These are phyloP conservation scores for Ophiostoma quercus DNA, from an alignment of 2,329 filamentous ascomycete genomes.

Conservation along the genomic window DNA sequence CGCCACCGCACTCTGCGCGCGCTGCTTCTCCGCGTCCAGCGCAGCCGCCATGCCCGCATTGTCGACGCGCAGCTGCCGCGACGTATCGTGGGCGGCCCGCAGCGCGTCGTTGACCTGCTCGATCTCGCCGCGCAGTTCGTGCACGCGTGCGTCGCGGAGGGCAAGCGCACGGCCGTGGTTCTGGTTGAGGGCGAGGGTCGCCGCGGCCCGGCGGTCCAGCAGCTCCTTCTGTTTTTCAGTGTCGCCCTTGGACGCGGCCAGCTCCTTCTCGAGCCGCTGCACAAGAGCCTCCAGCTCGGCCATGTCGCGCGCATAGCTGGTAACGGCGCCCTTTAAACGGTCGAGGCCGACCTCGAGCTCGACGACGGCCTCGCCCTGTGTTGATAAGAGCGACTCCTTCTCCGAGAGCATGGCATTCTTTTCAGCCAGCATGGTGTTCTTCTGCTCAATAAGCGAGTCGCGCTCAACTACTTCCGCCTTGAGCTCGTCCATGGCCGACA, in stretches of 20 bases:
- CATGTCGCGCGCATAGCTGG: constrained; percentile 51
- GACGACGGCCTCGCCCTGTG: constrained; percentile 39
- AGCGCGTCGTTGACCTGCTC: constrained; percentile 44
- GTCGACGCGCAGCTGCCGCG: constrained; percentile 40
- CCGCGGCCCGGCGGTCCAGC: not conserved
- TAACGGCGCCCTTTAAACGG: constrained; percentile 48
- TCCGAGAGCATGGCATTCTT: constrained; percentile 12
- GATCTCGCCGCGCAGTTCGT: constrained; percentile 46
- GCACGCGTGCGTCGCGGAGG: constrained; percentile 46
- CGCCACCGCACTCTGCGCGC: constrained; percentile 44
- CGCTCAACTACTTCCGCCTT: constrained; percentile 37
- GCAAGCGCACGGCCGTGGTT: constrained; percentile 46
- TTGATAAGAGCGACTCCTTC: constrained; percentile 25
- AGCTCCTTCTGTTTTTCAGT: constrained; percentile 23
- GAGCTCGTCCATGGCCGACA: constrained; percentile 47
- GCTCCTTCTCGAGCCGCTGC: constrained; percentile 43
- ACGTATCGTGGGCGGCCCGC: constrained; percentile 40
- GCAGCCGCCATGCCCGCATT: constrained; percentile 36
- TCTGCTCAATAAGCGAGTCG: constrained; percentile 28
- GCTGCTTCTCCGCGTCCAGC: constrained; percentile 38
- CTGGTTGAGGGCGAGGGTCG: constrained; percentile 35
- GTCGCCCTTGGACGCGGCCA: constrained; percentile 24
- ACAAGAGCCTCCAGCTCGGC: constrained; percentile 50
- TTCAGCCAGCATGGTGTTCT: constrained; percentile 17
- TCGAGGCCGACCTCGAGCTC: constrained; percentile 49